These are phyloP conservation scores for Boechera stricta DNA, from an alignment of 345 rosid species.

Conservation along the genomic window DNA sequence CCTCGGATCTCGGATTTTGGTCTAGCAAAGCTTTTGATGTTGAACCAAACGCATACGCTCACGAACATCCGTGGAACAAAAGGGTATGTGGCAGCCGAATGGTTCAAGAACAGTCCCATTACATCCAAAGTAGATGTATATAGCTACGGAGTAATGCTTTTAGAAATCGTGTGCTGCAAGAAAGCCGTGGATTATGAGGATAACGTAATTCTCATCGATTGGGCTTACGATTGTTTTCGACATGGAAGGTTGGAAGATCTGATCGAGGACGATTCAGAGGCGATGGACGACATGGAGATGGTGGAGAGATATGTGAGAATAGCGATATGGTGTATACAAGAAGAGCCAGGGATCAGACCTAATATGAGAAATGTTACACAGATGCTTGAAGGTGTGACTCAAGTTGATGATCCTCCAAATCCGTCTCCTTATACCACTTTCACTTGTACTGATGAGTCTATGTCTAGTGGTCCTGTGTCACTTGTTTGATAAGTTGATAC, in stretches of 20 bases:
- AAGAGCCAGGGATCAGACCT: constrained; percentile 56
- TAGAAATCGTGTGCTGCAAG: constrained; percentile 48
- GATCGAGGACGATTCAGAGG: constrained; percentile 53
- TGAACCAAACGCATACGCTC: constrained; percentile 49
- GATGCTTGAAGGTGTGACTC: constrained; percentile 52
- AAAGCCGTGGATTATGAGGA: constrained; percentile 39
- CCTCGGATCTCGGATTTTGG: constrained; percentile 56
- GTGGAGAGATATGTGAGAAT: constrained; percentile 55
- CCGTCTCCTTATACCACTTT: constrained; percentile 20
- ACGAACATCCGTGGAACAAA: constrained; percentile 51
- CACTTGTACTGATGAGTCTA: constrained; percentile 3
- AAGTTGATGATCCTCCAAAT: constrained; percentile 46
- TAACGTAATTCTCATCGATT: constrained; percentile 40
- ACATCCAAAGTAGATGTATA: constrained; percentile 45
- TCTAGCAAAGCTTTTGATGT: constrained; percentile 51
- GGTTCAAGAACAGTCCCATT: constrained; percentile 53
- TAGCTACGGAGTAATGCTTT: constrained; percentile 48
- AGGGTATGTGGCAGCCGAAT: constrained; percentile 57
- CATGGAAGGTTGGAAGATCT: constrained; percentile 40
- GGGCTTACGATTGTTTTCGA: constrained; percentile 57
- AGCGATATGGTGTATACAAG: constrained; percentile 67
- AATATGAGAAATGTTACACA: constrained; percentile 51
- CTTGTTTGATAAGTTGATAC: constrained; percentile 10
- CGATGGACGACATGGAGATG: constrained; percentile 40
- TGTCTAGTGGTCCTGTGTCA: not conserved